These are phyloP conservation scores for Starmerella apis DNA, from an alignment of 805 yeast species.

Conservation along the genomic window DNA sequence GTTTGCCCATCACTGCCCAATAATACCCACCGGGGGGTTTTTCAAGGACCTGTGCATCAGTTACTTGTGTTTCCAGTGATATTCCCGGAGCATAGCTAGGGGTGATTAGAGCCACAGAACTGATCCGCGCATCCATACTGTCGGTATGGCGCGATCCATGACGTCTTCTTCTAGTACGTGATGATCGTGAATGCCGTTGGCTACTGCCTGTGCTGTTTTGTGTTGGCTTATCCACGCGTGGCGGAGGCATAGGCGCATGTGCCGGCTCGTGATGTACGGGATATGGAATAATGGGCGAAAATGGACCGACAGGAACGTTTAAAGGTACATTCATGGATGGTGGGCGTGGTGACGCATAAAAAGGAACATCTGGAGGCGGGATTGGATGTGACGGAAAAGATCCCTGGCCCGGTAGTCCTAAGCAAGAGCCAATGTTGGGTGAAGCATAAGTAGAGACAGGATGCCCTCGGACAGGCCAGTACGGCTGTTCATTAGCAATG, in stretches of 20 bases:
- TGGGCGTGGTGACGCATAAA: background rate
- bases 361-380: background rate
- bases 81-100: constrained; percentile 7
- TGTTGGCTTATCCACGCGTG: background rate
- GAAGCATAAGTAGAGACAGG: background rate
- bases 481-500: too few species aligned
- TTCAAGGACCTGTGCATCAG: constrained; percentile 9
- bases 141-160: constrained; percentile 8
- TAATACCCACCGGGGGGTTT: constrained; percentile 24
- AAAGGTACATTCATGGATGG: too few species aligned
- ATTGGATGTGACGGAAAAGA: background rate
- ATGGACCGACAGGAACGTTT: too few species aligned
- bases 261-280: background rate
- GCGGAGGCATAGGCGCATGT: background rate
- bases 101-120: constrained; percentile 8
- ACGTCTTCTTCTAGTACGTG: constrained; percentile 3
- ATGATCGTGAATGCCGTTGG: background rate
- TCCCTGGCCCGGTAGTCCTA: too few species aligned
- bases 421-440: background rate
- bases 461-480: background rate
- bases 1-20: constrained; percentile 19
- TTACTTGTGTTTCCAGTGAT: background rate
- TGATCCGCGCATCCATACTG: background rate
- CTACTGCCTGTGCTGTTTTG: background rate
- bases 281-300: background rate